A percentile compares a stretch with the other conserved stretches of the same genome.
These are phyloP conservation scores for Suillus tomentosus DNA, from an alignment of 768 basidiomycete species.

Conservation along the genomic window DNA sequence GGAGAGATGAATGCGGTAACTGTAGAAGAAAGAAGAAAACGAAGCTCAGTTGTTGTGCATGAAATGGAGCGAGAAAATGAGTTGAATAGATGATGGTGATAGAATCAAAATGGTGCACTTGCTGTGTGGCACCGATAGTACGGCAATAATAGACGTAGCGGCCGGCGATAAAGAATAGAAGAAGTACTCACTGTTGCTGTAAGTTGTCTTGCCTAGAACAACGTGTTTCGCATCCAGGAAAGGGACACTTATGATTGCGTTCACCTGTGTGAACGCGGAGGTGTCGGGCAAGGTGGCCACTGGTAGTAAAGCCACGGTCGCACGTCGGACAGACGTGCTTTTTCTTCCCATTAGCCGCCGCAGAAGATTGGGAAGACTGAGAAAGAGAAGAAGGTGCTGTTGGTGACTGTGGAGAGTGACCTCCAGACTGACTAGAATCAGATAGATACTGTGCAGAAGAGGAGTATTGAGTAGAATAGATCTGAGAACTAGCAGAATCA, in stretches of 20 bases:
- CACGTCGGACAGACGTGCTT: constrained; percentile 71
- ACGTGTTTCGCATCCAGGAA: constrained; percentile 91
- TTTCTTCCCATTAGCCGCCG: constrained; percentile 27
- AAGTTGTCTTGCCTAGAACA: constrained; percentile 92
- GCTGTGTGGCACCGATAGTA: constrained; percentile 12
- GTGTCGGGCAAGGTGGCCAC: constrained; percentile 87
- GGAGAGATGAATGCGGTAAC: constrained; percentile 81
- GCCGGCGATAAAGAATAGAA: constrained; percentile 8
- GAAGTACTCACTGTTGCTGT: constrained; percentile 36
- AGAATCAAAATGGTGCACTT: neutral
- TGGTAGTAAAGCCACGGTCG: constrained; percentile 81
- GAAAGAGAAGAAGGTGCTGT: constrained; percentile 15
- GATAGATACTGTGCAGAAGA: constrained; percentile 26
- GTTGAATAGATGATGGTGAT: constrained; percentile 15
- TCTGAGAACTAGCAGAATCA: constrained; percentile 19
- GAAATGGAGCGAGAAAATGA: constrained; percentile 10
- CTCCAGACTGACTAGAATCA: constrained; percentile 27
- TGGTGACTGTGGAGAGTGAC: constrained; percentile 15
- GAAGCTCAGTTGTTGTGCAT: constrained; percentile 14
- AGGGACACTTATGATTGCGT: constrained; percentile 90
- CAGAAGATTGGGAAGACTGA: constrained; percentile 10
- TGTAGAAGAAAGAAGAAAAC: constrained; percentile 31
- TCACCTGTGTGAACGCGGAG: constrained; percentile 91
- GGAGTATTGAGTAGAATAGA: constrained; percentile 23
- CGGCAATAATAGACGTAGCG: constrained; percentile 4